Evolutionary conservation across 1,284 basidiomycete species (phyloP), one percentile per base, ranked within the genome.

Genomic region (Sporisorium graminicola): DNA sequence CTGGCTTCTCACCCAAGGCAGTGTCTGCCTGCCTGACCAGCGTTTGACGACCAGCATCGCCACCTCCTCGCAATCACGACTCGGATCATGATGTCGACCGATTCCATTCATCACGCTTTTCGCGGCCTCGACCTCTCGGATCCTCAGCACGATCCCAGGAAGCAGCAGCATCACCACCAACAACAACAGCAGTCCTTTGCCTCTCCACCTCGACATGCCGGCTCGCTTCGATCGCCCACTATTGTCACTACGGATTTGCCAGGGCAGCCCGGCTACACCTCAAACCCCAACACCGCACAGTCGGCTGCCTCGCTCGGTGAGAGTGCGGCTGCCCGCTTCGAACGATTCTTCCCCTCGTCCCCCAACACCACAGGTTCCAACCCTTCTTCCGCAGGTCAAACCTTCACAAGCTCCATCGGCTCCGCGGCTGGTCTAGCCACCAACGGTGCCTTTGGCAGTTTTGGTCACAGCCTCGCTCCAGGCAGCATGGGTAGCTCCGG

Each of bases 271-370:
- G 56, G 55, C 53, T 67, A 49, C 53, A 49, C 29, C 31, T 24
- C 49, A 3, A 47, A 24, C 50, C 44, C 18, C 35, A 40, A 47
- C 42, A 22, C 2, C 14, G 37, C 61, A 53, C 68, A 61, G 5
- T 65, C 63, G 18, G 44, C 58, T 20, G 52, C 14, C 50, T 64
- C 70, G 29, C 16, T 63, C 22, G 60, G 59, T 18, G 74, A 81
- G 16, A 79, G 75, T 24, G 81, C 80, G 10, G 77, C 81, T 12
- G 78, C 81, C 20, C 65, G 81, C 14, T 82, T 82, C 44, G 81
- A 82, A 54, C 76, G 81, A 35, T 82, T 82, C 68, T 82, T 82
- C 53, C 70, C 67, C 33, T 67, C 75, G 33, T 69, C 75, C 13
- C 65, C 72, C 58, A 59, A 59, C 26, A 53, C 64, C 33, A 49